A percentile compares a stretch with the other conserved stretches of the same genome.
phyloP scores from a whole-genome alignment of 306 rosid genomes.

The Casuarina equisetifolia region DNA sequence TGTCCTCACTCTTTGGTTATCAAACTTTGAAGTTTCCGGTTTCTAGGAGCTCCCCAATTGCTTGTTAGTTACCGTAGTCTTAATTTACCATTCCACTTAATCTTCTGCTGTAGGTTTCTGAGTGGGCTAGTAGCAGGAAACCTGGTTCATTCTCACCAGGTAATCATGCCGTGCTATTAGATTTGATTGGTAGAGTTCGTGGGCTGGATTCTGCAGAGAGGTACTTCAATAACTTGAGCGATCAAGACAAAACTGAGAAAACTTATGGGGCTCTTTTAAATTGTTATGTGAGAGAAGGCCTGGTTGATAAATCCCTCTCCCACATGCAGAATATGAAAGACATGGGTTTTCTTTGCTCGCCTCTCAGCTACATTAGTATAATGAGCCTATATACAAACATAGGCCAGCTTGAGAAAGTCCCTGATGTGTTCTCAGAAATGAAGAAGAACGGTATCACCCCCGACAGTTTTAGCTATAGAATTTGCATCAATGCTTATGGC shows the following conservation, averaged over 20 bases:
- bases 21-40: neutral
- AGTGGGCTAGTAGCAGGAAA: slow-evolving; percentile 63
- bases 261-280: slow-evolving; percentile 63
- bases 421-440: slow-evolving; percentile 50
- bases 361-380: slow-evolving; percentile 56
- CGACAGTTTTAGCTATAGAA: slow-evolving; percentile 54
- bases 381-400: slow-evolving; percentile 55
- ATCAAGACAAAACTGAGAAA: slow-evolving; percentile 40
- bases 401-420: slow-evolving; percentile 58
- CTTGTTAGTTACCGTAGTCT: neutral
- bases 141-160: slow-evolving; percentile 34
- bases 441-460: slow-evolving; percentile 57
- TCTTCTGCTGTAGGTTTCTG: slow-evolving; percentile 55
- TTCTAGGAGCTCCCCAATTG: neutral
- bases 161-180: slow-evolving; percentile 59
- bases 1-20: neutral
- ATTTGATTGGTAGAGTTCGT: slow-evolving; percentile 60
- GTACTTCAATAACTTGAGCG: slow-evolving; percentile 53
- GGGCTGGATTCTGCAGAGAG: slow-evolving; percentile 63
- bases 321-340: slow-evolving; percentile 64
- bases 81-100: neutral
- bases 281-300: slow-evolving; percentile 68
- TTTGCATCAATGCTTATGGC: slow-evolving; percentile 62
- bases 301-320: slow-evolving; percentile 59
- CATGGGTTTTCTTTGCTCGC: slow-evolving; percentile 47